Evolutionary conservation across 768 basidiomycete species (phyloP), one percentile per base, ranked within the genome.

Genomic region (Podaxis mareebaensis): DNA sequence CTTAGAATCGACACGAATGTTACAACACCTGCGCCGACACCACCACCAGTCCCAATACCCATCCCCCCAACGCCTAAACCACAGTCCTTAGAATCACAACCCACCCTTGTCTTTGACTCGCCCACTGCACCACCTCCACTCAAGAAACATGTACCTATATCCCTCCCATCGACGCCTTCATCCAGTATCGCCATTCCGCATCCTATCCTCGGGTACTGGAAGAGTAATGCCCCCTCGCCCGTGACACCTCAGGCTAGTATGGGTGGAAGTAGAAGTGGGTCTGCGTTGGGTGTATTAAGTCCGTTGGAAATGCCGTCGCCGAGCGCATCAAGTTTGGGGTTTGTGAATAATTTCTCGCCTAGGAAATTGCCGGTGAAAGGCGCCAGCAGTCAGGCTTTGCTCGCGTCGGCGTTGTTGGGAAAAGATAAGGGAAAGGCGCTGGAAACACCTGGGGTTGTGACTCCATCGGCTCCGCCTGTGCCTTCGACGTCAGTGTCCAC

Each of bases 131-230:
- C 81, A 4, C 82, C 83, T 10, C 76, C 75, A 7, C 69, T 80
- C 11, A 67, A 72, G 6, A 78, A 72, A 66, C 71, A 71, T 6
- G 75, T 76, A 60, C 81, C 79, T 5, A 80, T 85, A 39, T 80
- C 84, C 6, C 73, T 84, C 2, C 83, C 82, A 4, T 71, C 78
- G 0, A 84, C 83, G 1, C 82, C 83, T 3, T 77, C 77, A 20
- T 67, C 73, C 8, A 64, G 61, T 20, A 61, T 65, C 61, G 67
- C 68, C 53, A 74, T 72, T 11, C 68, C 70, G 15, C 78, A 76
- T 53, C 74, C 75, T 12, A 67, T 77, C 0, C 64, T 77, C 2
- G 72, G 69, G 12, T 74, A 76, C 60, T 62, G 80, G 22, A 75
- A 76, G 42, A 67, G 66, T 58, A 65, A 64, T 40, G 70, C 66